These are phyloP conservation scores for Petunia axillaris DNA, from an alignment of 257 asterid species.

Conservation along the genomic window DNA sequence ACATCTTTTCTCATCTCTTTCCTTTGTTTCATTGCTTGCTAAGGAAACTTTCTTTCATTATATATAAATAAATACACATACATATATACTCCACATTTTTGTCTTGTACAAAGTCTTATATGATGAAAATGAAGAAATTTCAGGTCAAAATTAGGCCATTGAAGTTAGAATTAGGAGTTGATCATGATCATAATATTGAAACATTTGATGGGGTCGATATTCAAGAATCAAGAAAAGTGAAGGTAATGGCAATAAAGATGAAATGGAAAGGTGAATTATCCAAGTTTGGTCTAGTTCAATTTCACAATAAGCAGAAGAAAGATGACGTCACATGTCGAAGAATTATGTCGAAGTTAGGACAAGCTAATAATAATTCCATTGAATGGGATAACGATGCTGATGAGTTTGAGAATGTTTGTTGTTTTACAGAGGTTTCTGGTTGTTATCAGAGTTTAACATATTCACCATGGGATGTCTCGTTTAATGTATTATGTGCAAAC, in stretches of 20 bases:
- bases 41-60: neutral
- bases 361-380: conserved; percentile 7
- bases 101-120: neutral
- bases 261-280: conserved; percentile 71
- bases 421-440: conserved; percentile 41
- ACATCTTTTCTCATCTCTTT: too few species aligned
- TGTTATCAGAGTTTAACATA: conserved; percentile 36
- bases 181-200: conserved; percentile 25
- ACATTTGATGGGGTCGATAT: neutral
- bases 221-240: conserved; percentile 25
- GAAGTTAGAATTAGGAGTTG: conserved; percentile 44
- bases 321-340: conserved; percentile 32
- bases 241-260: conserved; percentile 41
- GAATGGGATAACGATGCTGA: conserved; percentile 57
- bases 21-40: conserved; percentile 1
- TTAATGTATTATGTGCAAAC: conserved; percentile 49
- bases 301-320: conserved; percentile 36
- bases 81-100: neutral
- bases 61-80: too few species aligned
- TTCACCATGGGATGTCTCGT: conserved; percentile 54
- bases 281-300: conserved; percentile 53
- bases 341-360: conserved; percentile 35
- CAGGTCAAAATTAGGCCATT: conserved; percentile 57
- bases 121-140: conserved; percentile 51
- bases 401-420: conserved; percentile 61